Conservation (phyloP, 352 stramenopile species). For the Pythium scleroteichum region DNA sequence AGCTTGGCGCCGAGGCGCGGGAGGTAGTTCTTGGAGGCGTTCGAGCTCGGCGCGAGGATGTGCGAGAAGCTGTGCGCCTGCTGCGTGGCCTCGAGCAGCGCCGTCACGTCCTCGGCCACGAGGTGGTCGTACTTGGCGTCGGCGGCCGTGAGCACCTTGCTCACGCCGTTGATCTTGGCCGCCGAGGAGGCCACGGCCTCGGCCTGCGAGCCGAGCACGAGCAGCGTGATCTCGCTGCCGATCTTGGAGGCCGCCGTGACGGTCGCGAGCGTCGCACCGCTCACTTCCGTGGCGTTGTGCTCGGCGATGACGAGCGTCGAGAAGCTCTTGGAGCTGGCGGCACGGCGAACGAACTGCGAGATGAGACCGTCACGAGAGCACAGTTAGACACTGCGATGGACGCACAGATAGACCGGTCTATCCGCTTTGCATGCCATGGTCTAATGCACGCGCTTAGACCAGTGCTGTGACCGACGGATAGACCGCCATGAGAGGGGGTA, state of each 20-base stretch:
- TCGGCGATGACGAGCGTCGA: constrained; percentile 89
- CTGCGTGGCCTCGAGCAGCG: constrained; percentile 71
- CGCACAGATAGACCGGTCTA: background rate
- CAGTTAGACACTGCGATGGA: constrained; percentile 9
- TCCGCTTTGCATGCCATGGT: background rate
- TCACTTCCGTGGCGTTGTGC: constrained; percentile 78
- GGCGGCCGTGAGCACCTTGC: constrained; percentile 80
- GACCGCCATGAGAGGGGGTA: background rate
- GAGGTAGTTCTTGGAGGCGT: constrained; percentile 97
- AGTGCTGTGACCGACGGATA: too few relatives aligned
- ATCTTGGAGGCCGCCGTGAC: constrained; percentile 88
- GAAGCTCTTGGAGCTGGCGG: constrained; percentile 42
- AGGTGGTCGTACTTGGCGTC: constrained; percentile 88
- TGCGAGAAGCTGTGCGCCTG: constrained; percentile 78
- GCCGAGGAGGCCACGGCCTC: constrained; percentile 58
- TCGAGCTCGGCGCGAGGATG: constrained; percentile 95
- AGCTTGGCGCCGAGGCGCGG: constrained; percentile 94
- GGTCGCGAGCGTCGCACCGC: constrained; percentile 72
- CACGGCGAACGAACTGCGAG: constrained; percentile 51
- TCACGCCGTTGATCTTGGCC: constrained; percentile 77
- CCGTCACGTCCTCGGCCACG: constrained; percentile 86
- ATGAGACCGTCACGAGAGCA: background rate
- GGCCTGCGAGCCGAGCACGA: constrained; percentile 74
- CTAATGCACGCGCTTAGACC: background rate
- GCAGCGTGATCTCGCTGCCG: constrained; percentile 75